Conservation (phyloP, 352 stramenopile genomes). For the Phytophthora hybrid region DNA sequence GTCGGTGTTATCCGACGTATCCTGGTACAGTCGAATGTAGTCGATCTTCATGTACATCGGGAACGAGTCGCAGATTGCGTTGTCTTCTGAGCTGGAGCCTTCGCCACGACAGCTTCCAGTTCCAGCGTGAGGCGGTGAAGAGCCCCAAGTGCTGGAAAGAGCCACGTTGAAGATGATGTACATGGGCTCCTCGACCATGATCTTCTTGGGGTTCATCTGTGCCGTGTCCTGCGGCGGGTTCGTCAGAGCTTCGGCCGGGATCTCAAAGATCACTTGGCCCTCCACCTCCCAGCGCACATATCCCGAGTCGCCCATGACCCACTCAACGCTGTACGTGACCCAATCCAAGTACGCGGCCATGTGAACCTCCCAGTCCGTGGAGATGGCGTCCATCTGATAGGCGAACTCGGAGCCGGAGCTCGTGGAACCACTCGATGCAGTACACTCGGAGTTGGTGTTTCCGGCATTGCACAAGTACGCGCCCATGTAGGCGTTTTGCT, state of each 20-base stretch:
- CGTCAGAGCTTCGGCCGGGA: conserved; percentile 67
- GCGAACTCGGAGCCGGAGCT: conserved; percentile 40
- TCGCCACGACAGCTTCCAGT: too few species aligned
- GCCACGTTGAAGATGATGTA: conserved; percentile 94
- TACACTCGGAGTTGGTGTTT: conserved; percentile 22
- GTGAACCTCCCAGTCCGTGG: conserved; percentile 86
- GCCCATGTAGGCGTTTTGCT: conserved; percentile 60
- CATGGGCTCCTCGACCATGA: conserved; percentile 92
- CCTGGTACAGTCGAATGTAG: conserved; percentile 66
- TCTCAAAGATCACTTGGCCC: conserved; percentile 87
- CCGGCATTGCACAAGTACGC: conserved; percentile 58
- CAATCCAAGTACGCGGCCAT: conserved; percentile 82
- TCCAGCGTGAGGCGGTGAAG: conserved; percentile 48
- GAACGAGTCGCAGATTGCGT: conserved; percentile 69
- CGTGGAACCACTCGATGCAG: conserved; percentile 32
- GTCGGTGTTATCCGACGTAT: neutral
- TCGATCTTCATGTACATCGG: conserved; percentile 79
- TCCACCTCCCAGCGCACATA: conserved; percentile 80
- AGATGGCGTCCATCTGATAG: conserved; percentile 93
- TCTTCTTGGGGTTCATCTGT: conserved; percentile 75
- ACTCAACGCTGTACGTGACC: conserved; percentile 64
- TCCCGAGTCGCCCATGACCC: conserved; percentile 52
- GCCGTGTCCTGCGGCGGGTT: conserved; percentile 52
- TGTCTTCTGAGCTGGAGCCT: neutral
- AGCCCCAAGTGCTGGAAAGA: conserved; percentile 82